Conservation (phyloP, 805 yeast species). For the Wickerhamomyces mucosus region DNA sequence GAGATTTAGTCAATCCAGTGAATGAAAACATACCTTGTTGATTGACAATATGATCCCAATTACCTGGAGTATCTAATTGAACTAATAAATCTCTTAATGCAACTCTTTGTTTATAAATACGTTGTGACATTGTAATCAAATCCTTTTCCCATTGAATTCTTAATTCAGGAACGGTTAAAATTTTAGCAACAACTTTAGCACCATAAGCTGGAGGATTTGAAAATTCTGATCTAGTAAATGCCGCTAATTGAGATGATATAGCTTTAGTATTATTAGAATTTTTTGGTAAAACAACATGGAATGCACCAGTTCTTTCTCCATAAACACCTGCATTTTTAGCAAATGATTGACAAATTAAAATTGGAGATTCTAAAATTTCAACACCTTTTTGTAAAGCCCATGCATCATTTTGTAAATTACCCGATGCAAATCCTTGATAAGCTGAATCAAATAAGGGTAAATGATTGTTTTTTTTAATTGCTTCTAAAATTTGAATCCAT, state of each 20-base stretch:
- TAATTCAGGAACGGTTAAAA: conserved; percentile 59
- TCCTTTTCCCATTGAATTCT: conserved; percentile 76
- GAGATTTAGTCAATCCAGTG: conserved; percentile 74
- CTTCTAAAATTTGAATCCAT: conserved; percentile 66
- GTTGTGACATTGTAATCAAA: conserved; percentile 75
- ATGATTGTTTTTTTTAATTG: conserved; percentile 51
- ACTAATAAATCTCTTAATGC: conserved; percentile 53
- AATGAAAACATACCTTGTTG: conserved; percentile 97
- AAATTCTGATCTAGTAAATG: conserved; percentile 71
- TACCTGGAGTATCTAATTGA: conserved; percentile 70
- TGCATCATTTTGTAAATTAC: conserved; percentile 75
- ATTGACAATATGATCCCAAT: conserved; percentile 81
- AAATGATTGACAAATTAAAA: conserved; percentile 85
- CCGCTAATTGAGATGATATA: conserved; percentile 65
- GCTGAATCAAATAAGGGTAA: conserved; percentile 88
- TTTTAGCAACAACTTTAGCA: conserved; percentile 76
- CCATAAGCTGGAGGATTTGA: conserved; percentile 96
- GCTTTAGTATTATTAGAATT: conserved; percentile 38
- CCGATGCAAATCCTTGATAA: conserved; percentile 95
- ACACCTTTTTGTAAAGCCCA: conserved; percentile 63
- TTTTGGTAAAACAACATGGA: conserved; percentile 65
- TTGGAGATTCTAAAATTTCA: conserved; percentile 39
- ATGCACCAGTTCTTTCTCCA: conserved; percentile 95
- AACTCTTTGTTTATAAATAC: conserved; percentile 74
- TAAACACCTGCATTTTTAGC: conserved; percentile 96